A percentile compares a stretch with the other conserved stretches of the same genome.
Conservation (phyloP, 352 stramenopile genomes). For the Phytophthora colocasiae region DNA sequence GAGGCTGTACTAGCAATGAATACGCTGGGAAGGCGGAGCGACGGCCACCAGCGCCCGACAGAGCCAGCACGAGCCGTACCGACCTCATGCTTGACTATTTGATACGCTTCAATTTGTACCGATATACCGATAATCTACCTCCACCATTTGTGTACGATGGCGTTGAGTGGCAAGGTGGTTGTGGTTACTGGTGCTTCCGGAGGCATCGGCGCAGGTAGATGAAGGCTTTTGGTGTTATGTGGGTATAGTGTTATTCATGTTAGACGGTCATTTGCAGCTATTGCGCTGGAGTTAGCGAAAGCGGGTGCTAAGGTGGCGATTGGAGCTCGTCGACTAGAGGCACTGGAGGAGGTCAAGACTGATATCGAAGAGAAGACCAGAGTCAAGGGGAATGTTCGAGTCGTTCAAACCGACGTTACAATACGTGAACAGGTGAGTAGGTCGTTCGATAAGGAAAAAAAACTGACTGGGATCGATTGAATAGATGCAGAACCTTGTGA, state of each 20-base stretch:
- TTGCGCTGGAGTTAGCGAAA: constrained; percentile 66
- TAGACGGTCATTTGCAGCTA: constrained; percentile 35
- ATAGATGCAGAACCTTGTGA: constrained; percentile 58
- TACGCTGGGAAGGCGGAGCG: not conserved
- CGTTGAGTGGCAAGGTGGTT: constrained; percentile 76
- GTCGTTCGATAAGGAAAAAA: not conserved
- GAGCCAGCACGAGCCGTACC: constrained; percentile 3
- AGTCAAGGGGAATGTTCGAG: constrained; percentile 35
- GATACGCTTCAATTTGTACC: constrained; percentile 1
- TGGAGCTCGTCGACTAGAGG: constrained; percentile 66
- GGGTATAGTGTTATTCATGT: not conserved
- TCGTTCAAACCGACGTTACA: constrained; percentile 66
- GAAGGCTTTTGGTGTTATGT: not conserved
- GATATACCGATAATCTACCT: constrained; percentile 7
- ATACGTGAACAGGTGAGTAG: constrained; percentile 45
- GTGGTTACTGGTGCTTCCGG: constrained; percentile 91
- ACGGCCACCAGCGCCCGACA: constrained; percentile 5
- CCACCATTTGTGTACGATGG: not conserved
- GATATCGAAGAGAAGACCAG: constrained; percentile 32
- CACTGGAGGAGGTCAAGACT: constrained; percentile 44
- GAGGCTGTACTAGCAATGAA: not conserved
- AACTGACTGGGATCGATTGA: not conserved
- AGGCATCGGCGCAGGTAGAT: constrained; percentile 78
- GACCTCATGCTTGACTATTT: constrained; percentile 9
- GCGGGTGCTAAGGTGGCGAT: constrained; percentile 86